Base-by-base conservation (phyloP, 352 stramenopile species). In the Phytophthora lateralis region DNA sequence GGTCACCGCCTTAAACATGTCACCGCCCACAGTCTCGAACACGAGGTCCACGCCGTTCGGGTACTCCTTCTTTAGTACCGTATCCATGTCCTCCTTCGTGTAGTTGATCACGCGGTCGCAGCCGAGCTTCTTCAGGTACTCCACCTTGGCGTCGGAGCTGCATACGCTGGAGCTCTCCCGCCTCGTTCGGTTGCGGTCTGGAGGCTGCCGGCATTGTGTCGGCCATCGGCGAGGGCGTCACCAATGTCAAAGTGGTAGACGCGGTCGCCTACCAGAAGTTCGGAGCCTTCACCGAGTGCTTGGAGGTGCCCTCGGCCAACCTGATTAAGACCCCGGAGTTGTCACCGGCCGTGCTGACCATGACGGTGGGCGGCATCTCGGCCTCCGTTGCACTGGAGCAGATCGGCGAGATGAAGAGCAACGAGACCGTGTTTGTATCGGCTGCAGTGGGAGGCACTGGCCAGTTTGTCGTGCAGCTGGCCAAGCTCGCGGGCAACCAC, bases 151-250 rank as follows among this genome's bases (percentile, higher is more conserved):
- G 14, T 66, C 63, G 10, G 63, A 71, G 38, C 63, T 71, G 37
- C 48, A 63, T 35, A 50, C 62, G 49, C 63, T 56, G 26, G 2
- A 71, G 43, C 32, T 6, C 53, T 69, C 6, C 51, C 65, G 4
- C 73, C 73, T 27, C 78, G 12, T 88, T 88, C 47, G 73, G 68
- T n/a, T 84, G 75, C 17, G 77, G 77, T 14, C 30, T 87, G 11
- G 72, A 87, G 2, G 72, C 60, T 49, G 70, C 75, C 5, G 77
- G 78, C 11, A 54, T 78, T 9, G 66, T 88, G 10, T 71, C 66
- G 35, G 62, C 62, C 38, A 71, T 88, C 12, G 71, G 75, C 6
- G 65, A 75, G 10, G 71, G 49, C 24, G 78, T 88, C 18, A 63
- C 63, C 14, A 69, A 76, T 26, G 60, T 85, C 30, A 72, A 80